These are phyloP conservation scores for Syzygium malaccense DNA, from an alignment of 441 rosid genomes.

Conservation along the genomic window DNA sequence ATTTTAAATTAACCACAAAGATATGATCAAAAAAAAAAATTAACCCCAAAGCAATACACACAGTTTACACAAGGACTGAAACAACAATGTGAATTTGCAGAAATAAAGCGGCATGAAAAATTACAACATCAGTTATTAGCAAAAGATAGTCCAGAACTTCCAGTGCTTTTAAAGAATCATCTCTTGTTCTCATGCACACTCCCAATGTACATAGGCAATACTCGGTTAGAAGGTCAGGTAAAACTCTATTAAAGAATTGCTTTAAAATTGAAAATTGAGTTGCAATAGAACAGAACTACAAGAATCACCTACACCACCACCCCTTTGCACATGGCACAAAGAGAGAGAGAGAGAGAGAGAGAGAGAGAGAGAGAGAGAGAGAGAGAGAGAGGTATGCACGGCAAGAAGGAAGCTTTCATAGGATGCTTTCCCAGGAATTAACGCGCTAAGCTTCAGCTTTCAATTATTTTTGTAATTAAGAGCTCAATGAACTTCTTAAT, in stretches of 20 bases:
- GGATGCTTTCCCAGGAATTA: neutral
- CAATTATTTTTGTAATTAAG: neutral
- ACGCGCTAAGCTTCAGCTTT: neutral
- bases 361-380: neutral
- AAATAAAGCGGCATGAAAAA: neutral
- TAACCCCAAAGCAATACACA: neutral
- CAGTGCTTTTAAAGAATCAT: neutral
- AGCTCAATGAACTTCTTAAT: neutral
- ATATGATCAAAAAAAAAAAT: neutral
- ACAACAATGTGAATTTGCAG: neutral
- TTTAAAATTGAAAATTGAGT: neutral
- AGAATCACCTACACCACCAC: neutral
- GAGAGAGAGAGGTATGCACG: neutral
- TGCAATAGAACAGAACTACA: neutral
- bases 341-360: neutral
- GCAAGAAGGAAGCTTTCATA: neutral
- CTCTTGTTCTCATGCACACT: neutral
- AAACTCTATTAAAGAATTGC: neutral
- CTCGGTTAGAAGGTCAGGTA: neutral
- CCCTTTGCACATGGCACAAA: neutral
- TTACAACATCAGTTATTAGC: neutral
- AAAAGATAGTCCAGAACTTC: neutral
- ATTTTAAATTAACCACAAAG: neutral
- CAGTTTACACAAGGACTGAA: neutral
- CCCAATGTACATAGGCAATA: neutral